Conservation (phyloP, 495 filamentous ascomycete species). For the Tuber brumale region DNA sequence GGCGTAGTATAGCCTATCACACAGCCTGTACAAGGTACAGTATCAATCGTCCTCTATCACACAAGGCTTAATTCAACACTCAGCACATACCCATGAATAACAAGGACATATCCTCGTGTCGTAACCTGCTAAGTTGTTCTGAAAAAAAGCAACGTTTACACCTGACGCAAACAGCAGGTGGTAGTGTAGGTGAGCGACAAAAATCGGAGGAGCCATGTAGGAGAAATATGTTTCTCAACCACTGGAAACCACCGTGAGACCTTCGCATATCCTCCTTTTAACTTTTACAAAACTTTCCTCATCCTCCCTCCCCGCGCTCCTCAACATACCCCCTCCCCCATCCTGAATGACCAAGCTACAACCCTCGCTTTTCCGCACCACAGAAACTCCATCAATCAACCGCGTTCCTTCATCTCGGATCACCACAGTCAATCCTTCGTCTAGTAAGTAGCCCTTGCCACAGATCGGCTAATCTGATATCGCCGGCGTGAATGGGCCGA, state of each 20-base stretch:
- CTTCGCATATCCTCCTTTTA: conserved; percentile 74
- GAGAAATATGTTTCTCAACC: conserved; percentile 45
- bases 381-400: conserved; percentile 77
- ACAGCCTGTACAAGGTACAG: too few relatives aligned
- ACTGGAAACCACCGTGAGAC: conserved; percentile 70
- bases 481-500: conserved; percentile 89
- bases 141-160: background rate
- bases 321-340: conserved; percentile 61
- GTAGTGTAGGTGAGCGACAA: background rate
- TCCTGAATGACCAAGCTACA: conserved; percentile 70
- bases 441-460: conserved; percentile 74
- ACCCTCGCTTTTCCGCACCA: conserved; percentile 78
- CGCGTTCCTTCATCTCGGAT: conserved; percentile 90
- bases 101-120: background rate
- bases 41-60: too few relatives aligned
- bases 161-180: background rate
- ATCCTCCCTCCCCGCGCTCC: conserved; percentile 43
- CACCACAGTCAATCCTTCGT: conserved; percentile 77
- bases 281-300: conserved; percentile 62
- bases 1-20: too few relatives aligned
- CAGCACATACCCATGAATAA: background rate
- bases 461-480: conserved; percentile 81
- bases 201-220: background rate
- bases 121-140: background rate
- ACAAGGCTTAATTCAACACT: background rate